Evolutionary conservation across 1,284 basidiomycete species (phyloP), one percentile per base, ranked within the genome.

Genomic region (Ganoderma multipileum): DNA sequence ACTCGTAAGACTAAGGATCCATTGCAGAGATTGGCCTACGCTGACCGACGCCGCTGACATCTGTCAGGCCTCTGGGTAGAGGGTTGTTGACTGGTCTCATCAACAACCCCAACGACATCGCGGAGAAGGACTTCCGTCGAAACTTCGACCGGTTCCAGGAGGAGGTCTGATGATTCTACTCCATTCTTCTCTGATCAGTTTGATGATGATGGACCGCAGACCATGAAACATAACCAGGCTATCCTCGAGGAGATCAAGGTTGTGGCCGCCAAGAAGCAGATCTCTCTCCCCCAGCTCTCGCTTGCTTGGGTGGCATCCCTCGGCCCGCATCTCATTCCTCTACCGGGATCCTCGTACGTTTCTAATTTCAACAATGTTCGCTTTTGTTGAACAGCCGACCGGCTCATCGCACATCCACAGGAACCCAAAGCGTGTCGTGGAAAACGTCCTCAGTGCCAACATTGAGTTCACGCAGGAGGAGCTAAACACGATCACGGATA

Each of bases 31-130:
- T 58, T 14, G 4, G 38, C 16, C 44, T 8, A 47, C 44, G n/a
- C 44, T 47, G 44, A 47, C 44, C 44, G 44, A 47, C 44, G 44
- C 44, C 44, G 44, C 44, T 8, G 44, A 11, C n/a, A 47, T 9
- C 44, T 47, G 44, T 47, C n/a, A 47, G 44, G 44, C 89, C 89
- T 0, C 81, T 90, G 16, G 88, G 87, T 2, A 79, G 83, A 26
- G 89, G 89, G n/a, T n/a, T n/a, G n/a, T n/a, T n/a, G n/a, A n/a
- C 1, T 84, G 90, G 76, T 77, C 91, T 77, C 36, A 83, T 85
- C 77, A 85, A 83, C 76, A 80, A 75, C 18, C 76, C 79, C 39
- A 80, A 83, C 55, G 89, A 91, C 72, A 72, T 91, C 11, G 72
- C 72, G 9, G 75, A 77, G 77, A 33, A 50, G 72, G 44, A 47